Conservation (phyloP, 2,329 filamentous ascomycete genomes). For the Stemphylium beticola region DNA sequence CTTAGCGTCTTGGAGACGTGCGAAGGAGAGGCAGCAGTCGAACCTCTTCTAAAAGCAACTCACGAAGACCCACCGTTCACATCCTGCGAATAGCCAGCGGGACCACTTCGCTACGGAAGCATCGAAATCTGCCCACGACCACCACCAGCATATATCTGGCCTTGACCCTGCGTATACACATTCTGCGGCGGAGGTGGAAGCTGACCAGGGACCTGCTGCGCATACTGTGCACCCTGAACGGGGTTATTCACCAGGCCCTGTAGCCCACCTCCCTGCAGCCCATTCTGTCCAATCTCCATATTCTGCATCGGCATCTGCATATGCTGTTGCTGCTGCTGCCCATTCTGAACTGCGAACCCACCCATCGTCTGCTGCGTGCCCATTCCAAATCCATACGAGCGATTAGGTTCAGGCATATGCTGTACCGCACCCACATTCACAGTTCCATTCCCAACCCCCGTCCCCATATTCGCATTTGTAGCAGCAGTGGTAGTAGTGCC, state of each 20-base stretch:
- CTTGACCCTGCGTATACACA: too few relatives aligned
- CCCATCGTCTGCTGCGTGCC: conserved; percentile 5
- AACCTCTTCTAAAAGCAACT: too few relatives aligned
- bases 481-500: neutral
- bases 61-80: too few relatives aligned
- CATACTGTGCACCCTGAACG: conserved; percentile 1
- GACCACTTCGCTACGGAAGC: too few relatives aligned
- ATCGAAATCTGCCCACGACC: too few relatives aligned
- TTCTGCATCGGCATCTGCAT: neutral
- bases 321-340: neutral
- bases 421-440: neutral
- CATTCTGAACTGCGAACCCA: neutral
- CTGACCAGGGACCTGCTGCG: conserved; percentile 1
- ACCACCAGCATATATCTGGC: too few relatives aligned
- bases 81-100: too few relatives aligned
- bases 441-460: too few relatives aligned
- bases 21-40: too few relatives aligned
- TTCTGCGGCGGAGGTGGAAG: too few relatives aligned
- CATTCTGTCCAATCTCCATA: neutral
- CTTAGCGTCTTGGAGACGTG: too few relatives aligned
- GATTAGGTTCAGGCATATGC: conserved; percentile 1
- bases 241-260: neutral
- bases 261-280: neutral
- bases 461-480: neutral
- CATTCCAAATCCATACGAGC: conserved; percentile 17